Evolutionary conservation across 331 rosid species (phyloP), one percentile per base, ranked within the genome.

Genomic region (Quercus tomentella): DNA sequence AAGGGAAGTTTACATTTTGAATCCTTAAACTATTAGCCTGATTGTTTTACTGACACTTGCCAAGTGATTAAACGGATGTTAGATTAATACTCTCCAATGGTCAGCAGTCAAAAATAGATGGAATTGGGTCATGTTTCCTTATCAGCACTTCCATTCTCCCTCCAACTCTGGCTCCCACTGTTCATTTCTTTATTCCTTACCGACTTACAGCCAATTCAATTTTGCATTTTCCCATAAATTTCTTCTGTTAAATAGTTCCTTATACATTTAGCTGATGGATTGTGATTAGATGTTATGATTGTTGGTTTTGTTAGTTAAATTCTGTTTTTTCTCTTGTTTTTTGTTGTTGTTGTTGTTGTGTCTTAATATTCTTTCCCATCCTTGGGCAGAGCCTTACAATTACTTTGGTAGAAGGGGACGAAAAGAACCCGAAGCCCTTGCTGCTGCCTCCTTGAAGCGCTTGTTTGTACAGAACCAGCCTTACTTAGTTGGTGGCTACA

Each of bases 361-460:
- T 83, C 76, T 65, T 75, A 76, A 73, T 73, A 52, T 57, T 56
- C 11, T 25, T 72, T 51, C 23, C 73, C 18, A 49, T 49, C 30
- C 67, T 55, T 85, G 65, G 77, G 82, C 92, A 96, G 99, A 96
- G 55, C 98, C 99, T 63, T 96, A 96, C 83, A 89, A 91, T 85
- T 89, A 88, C 86, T 85, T 90, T 76, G 94, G 98, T 80, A 77
- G 99, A 91, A 89, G 99, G 80, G 99, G 99, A 54, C 88, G 98
- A 45, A 96, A 96, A 81, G 99, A 91, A 84, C 99, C 99, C 60
- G 98, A 96, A 84, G 99, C 91, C 62, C 91, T 96, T 79, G 94
- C 99, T 73, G 99, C 99, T 77, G 97, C 99, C 67, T 91, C 99
- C 37, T 81, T 82, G 70, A 96, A 96, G 85, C 98, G 99, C 28